These are phyloP conservation scores for Saccharum officinarum DNA, from an alignment of 176 grass and related monocot species.

Conservation along the genomic window DNA sequence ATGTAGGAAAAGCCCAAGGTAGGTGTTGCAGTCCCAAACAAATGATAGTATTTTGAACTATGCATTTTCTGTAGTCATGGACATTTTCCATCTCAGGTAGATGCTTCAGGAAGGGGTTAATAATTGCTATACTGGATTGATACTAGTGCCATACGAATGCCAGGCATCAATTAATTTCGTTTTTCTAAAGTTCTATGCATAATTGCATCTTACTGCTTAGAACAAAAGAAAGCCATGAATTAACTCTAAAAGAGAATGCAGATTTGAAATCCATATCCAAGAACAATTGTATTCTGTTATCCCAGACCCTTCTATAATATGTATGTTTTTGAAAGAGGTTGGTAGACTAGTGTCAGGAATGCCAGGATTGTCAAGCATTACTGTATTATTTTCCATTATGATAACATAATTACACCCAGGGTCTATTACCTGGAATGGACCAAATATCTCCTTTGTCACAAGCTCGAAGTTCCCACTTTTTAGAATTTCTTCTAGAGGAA, in stretches of 20 bases:
- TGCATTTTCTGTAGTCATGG: background rate
- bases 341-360: background rate
- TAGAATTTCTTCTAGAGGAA: constrained; percentile 81
- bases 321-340: background rate
- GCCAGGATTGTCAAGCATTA: background rate
- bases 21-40: background rate
- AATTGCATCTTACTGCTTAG: background rate
- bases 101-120: background rate
- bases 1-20: background rate
- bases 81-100: background rate
- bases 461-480: constrained; percentile 78
- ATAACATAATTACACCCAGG: background rate
- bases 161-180: background rate
- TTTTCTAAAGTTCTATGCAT: background rate
- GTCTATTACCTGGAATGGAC: constrained; percentile 83
- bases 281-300: background rate
- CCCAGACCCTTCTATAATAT: no score
- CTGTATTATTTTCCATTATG: background rate
- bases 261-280: background rate
- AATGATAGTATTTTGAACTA: background rate
- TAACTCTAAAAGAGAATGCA: background rate
- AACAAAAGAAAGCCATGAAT: background rate
- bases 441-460: constrained; percentile 91
- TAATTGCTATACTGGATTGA: background rate
- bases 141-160: background rate